Base-by-base conservation (phyloP, 1,284 basidiomycete species). In the Melanopsichium pennsylvanicum region DNA sequence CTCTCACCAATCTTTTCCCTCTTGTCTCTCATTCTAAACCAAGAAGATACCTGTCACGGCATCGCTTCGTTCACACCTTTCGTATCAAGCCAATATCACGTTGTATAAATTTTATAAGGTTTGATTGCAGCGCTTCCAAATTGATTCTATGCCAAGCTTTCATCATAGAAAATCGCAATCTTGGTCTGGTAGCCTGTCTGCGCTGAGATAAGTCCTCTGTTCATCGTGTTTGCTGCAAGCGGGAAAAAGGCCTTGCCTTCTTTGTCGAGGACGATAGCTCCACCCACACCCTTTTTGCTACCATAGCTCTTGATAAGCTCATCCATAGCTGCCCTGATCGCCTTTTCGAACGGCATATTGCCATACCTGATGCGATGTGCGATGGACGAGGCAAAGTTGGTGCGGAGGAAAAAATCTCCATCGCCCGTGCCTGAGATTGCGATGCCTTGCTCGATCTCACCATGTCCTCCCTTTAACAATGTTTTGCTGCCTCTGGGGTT, bases 391-490 rank as follows among this genome's bases (percentile, higher is more conserved):
- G 87, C 89, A 1, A 88, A 87, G 22, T 86, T 85, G 49, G 85
- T 85, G 37, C 90, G 85, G 51, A 92, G 90, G 78, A 89, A 92
- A 76, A 89, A 90, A 82, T 92, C 90, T 52, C 90, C 91, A 72
- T 91, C 87, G 3, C 90, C 90, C 12, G 91, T 92, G 0, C 90
- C 89, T 32, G 89, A 90, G 21, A 92, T 82, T 1, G 89, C 90
- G n/a, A 92, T 82, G 1, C 87, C 88, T n/a, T 78, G 36, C 31
- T 38, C 31, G 18, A 13, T n/a, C 5, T 18, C 32, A n/a, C n/a
- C n/a, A n/a, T n/a, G n/a, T n/a, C n/a, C n/a, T n/a, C n/a, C n/a
- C n/a, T n/a, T n/a, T n/a, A n/a, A n/a, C n/a, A n/a, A n/a, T n/a
- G 15, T 26, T 35, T 18, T n/a, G 8, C 2, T 39, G 21, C 25